Evolutionary conservation across 2,329 filamentous ascomycete species (phyloP), one percentile per base, ranked within the genome.

Genomic region (Cytospora leucostoma): DNA sequence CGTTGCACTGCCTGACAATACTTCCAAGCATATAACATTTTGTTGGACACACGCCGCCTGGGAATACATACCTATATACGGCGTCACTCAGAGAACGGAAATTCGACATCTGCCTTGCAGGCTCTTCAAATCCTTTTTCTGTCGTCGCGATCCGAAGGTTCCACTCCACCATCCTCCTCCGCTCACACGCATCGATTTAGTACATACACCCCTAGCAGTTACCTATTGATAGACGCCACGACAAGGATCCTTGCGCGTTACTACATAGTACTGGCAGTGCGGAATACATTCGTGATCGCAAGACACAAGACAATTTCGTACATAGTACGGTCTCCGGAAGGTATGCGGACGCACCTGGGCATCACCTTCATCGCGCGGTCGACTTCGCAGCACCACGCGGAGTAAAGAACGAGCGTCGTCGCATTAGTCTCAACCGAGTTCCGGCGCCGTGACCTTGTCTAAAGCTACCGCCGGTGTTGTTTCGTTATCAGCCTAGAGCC

Each of bases 161-260:
- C 62, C 62, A 64, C 62, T 58, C 61, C 57, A 54, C 62, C 64
- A 63, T 65, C 57, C 56, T 58, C 53, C 50, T 64, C 62, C 59
- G 62, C 62, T 64, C 54, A 64, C 62, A 64, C 62, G 62, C 59
- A 54, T 62, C 61, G 57, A 27, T 52, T 64, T 64, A 54, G 40
- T 61, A 61, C 57, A 59, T 49, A 44, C 51, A 54, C 60, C 33
- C 56, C 57, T 17, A 44, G 51, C 57, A 40, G 40, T 35, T 34
- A 47, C 38, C 19, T 40, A 34, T 35, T 40, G 38, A 17, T 47
- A 38, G 56, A 54, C 57, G 49, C 33, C 49, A 54, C 33, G 21
- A 32, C 64, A 66, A 57, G 64, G 61, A 61, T 66, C 40, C 33
- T 53, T 63, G 61, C 61, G 37, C 52, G 50, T 44, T 35, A 57